These are phyloP conservation scores for Yarrowia keelungensis DNA, from an alignment of 805 yeast genomes.

Conservation along the genomic window DNA sequence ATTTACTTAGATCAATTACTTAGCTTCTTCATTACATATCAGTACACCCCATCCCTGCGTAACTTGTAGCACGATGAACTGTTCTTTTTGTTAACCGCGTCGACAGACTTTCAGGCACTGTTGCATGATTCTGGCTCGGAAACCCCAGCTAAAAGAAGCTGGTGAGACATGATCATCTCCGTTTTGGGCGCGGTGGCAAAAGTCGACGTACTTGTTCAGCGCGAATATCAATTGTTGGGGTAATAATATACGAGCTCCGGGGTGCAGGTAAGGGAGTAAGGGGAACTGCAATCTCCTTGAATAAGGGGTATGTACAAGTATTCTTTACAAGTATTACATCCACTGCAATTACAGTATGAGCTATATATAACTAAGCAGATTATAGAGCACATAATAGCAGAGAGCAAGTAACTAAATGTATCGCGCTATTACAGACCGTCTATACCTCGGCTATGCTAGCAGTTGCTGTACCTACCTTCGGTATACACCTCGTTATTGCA, in stretches of 20 bases:
- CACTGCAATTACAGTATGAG: no score
- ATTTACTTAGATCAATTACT: no score
- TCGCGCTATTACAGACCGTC: neutral
- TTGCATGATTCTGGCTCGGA: constrained; percentile 15
- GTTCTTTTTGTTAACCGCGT: neutral
- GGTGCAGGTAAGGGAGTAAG: no score
- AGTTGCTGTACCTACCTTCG: no score
- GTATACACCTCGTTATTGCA: no score
- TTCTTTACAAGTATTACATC: no score
- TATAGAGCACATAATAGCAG: no score
- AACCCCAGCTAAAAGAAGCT: constrained; percentile 10
- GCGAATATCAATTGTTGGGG: neutral
- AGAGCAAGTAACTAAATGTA: no score
- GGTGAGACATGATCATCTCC: constrained; percentile 9
- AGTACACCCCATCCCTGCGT: neutral
- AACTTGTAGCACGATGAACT: constrained; percentile 3
- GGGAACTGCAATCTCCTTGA: no score
- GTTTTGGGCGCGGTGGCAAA: constrained; percentile 1
- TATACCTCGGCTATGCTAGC: constrained; percentile 1
- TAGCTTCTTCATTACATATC: neutral
- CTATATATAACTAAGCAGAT: no score
- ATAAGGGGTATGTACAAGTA: no score
- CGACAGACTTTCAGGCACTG: constrained; percentile 21
- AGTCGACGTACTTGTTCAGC: neutral
- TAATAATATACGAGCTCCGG: neutral